A percentile compares a stretch with the other conserved stretches of the same genome.
These are phyloP conservation scores for Monilinia polystroma DNA, from an alignment of 2,329 filamentous ascomycete species.

Conservation along the genomic window DNA sequence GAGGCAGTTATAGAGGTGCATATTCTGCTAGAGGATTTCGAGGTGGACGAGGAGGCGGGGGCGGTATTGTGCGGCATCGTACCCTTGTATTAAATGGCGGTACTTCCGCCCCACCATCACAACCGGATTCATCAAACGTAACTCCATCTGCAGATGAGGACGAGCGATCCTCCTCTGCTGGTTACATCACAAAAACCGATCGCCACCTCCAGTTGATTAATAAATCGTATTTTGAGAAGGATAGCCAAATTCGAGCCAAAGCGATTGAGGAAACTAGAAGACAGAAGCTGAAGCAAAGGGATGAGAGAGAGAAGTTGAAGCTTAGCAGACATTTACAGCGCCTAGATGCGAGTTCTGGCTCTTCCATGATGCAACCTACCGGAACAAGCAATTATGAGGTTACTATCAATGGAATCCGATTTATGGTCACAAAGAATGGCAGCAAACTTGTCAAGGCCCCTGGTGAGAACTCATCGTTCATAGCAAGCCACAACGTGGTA, in stretches of 20 bases:
- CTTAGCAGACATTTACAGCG: conserved; percentile 50
- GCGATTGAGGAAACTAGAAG: conserved; percentile 69
- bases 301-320: conserved; percentile 59
- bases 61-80: conserved; percentile 51
- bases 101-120: conserved; percentile 26
- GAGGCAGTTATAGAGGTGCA: conserved; percentile 34
- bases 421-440: conserved; percentile 71
- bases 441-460: conserved; percentile 76
- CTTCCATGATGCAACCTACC: conserved; percentile 18
- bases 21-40: conserved; percentile 38
- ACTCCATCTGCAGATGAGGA: conserved; percentile 29
- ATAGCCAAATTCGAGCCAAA: conserved; percentile 64
- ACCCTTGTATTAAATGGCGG: conserved; percentile 63
- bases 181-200: conserved; percentile 72
- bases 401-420: conserved; percentile 68
- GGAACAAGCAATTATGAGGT: conserved; percentile 57
- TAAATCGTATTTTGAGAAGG: conserved; percentile 72
- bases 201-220: conserved; percentile 84
- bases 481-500: conserved; percentile 24
- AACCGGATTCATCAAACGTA: conserved; percentile 20
- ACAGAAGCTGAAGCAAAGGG: conserved; percentile 53
- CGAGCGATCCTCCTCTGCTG: conserved; percentile 35
- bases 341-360: conserved; percentile 35
- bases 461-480: conserved; percentile 51
- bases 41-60: conserved; percentile 41